A percentile compares a stretch with the other conserved stretches of the same genome.
These are phyloP conservation scores for Aspergillus aculeatinus DNA, from an alignment of 2,329 filamentous ascomycete genomes.

Conservation along the genomic window DNA sequence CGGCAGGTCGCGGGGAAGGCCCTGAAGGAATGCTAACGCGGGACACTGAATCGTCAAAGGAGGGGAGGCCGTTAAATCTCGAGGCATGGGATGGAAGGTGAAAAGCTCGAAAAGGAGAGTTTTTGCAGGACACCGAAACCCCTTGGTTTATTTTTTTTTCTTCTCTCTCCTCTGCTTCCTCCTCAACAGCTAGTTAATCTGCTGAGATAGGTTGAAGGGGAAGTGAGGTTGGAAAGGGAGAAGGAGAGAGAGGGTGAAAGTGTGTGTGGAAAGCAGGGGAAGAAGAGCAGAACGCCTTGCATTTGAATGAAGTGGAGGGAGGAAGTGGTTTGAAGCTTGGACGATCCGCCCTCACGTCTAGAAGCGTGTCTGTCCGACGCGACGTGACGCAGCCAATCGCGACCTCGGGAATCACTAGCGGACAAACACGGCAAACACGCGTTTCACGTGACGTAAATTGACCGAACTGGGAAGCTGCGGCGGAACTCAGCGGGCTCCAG, in stretches of 20 bases:
- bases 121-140: not conserved
- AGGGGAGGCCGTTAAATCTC: constrained; percentile 16
- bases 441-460: constrained; percentile 24
- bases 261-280: constrained; percentile 14
- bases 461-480: not conserved
- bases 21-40: constrained; percentile 30
- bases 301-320: constrained; percentile 18
- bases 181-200: not conserved
- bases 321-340: constrained; percentile 25
- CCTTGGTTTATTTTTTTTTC: not conserved
- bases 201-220: not conserved
- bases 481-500: not conserved
- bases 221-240: constrained; percentile 12
- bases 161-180: not conserved
- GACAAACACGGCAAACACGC: constrained; percentile 32
- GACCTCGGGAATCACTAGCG: constrained; percentile 17
- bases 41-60: constrained; percentile 14
- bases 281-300: constrained; percentile 32
- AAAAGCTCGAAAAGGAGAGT: not conserved
- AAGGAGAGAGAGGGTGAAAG: not conserved
- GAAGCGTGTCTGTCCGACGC: constrained; percentile 36
- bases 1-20: constrained; percentile 24
- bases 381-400: constrained; percentile 43
- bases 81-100: constrained; percentile 11
- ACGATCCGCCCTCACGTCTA: constrained; percentile 26